Conservation (phyloP, 306 rosid species). For the Ceratonia siliqua region DNA sequence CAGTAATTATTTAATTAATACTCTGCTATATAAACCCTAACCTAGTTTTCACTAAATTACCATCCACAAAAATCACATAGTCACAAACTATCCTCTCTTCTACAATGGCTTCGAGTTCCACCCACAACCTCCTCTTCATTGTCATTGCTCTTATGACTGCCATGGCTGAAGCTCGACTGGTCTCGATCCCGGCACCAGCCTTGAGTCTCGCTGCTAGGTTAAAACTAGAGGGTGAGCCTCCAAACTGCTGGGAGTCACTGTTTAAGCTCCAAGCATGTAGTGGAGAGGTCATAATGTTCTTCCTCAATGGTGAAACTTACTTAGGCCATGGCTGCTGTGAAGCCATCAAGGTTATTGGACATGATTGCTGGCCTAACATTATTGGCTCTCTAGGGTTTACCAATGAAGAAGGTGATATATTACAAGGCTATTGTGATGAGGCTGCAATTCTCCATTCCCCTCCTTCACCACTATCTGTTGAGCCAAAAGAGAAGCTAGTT, state of each 20-base stretch:
- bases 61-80: no score
- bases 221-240: conserved; percentile 48
- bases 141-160: neutral
- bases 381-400: conserved; percentile 62
- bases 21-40: no score
- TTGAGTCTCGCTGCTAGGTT: conserved; percentile 36
- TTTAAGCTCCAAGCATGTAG: conserved; percentile 60
- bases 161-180: conserved; percentile 25
- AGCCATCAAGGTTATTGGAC: conserved; percentile 52
- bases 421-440: conserved; percentile 57
- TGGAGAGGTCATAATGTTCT: conserved; percentile 59
- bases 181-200: neutral
- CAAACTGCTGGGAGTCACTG: conserved; percentile 65
- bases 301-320: conserved; percentile 56
- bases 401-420: conserved; percentile 50
- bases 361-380: conserved; percentile 72
- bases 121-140: neutral
- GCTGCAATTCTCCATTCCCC: conserved; percentile 11
- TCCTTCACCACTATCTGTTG: conserved; percentile 15
- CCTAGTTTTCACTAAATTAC: no score
- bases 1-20: no score
- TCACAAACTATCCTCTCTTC: no score
- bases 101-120: neutral
- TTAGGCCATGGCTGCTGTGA: conserved; percentile 60
- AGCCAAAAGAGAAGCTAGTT: neutral